Base-by-base conservation (phyloP, 257 asterid genomes). In the Ballota nigra region DNA sequence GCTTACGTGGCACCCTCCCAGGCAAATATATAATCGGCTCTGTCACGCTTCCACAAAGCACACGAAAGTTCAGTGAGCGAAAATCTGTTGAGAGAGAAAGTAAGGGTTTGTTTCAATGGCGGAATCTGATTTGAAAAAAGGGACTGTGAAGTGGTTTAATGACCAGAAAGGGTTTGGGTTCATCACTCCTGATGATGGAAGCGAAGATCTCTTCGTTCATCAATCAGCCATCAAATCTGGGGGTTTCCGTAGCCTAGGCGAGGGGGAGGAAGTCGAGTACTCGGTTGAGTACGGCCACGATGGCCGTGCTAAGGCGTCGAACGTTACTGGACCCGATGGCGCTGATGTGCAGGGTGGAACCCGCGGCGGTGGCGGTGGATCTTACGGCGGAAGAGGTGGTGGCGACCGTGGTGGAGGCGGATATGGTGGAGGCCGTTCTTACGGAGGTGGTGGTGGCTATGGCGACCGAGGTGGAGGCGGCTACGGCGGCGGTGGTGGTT, bases 161-260 rank as follows among this genome's bases (percentile, higher is more conserved):
- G 96, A 85, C 43, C 92, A 87, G 23, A 92, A 90, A 36, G 98
- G 98, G 0, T 92, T 82, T 24, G 98, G 98, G 0, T 92, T 92
- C 80, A 90, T 92, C 67, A 88, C 97, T 6, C 98, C 98, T 3
- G 88, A 83, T 0, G 96, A 88, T 38, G 98, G 97, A 2, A 75
- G 78, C 68, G 96, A 90, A 3, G 98, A 92, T 79, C 91, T 89
- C n/a, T 92, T 92, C 52, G 98, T 92, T 2, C 98, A 92, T 11
- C 96, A 88, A 22, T 84, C 96, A 0, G 88, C 91, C 9, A 87
- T 92, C 83, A 87, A 87, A 77, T 69, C 90, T 1, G 89, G 82
- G 13, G 95, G 92, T 0, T 87, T 84, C 75, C 86, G 93, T 34
- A 78, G 86, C 81, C 85, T 92, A 40, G 90, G 88, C 2, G 97